Conservation (phyloP, 169 alveolate genomes). For the Plasmodium coatneyi region DNA sequence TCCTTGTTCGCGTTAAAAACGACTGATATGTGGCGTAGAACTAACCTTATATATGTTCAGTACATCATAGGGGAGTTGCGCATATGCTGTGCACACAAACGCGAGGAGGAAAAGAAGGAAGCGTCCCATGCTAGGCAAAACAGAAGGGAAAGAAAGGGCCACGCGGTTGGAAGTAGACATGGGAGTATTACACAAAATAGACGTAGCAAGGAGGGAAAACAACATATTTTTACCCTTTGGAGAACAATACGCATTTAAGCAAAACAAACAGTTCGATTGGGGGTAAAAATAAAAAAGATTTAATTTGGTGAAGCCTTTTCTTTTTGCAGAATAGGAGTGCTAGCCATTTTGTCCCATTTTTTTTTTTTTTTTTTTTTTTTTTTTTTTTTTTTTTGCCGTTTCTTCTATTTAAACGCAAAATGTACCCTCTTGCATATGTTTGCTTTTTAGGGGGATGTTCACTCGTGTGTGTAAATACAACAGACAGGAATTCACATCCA, state of each 20-base stretch:
- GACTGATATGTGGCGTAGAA: background rate
- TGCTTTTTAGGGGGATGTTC: background rate
- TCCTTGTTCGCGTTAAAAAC: background rate
- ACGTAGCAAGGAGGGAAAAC: background rate
- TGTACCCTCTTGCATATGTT: background rate
- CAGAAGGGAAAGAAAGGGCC: background rate
- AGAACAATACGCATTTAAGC: background rate
- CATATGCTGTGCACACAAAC: conserved; percentile 4
- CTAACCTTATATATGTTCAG: conserved; percentile 70
- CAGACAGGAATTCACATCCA: background rate
- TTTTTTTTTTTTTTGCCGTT: background rate
- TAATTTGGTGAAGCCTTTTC: background rate
- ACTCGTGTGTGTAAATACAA: background rate
- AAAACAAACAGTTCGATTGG: background rate
- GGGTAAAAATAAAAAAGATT: background rate
- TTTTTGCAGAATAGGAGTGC: background rate
- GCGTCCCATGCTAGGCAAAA: background rate
- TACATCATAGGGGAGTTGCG: conserved; percentile 69
- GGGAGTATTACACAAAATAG: background rate
- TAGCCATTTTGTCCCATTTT: background rate
- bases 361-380: background rate
- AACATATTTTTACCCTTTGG: background rate
- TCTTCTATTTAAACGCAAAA: background rate
- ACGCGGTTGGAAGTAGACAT: background rate
- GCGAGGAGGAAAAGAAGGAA: conserved; percentile 4